Evolutionary conservation across 192 early-diverging fungal species (phyloP).

Genomic region (Lobulomyces angularis): DNA sequence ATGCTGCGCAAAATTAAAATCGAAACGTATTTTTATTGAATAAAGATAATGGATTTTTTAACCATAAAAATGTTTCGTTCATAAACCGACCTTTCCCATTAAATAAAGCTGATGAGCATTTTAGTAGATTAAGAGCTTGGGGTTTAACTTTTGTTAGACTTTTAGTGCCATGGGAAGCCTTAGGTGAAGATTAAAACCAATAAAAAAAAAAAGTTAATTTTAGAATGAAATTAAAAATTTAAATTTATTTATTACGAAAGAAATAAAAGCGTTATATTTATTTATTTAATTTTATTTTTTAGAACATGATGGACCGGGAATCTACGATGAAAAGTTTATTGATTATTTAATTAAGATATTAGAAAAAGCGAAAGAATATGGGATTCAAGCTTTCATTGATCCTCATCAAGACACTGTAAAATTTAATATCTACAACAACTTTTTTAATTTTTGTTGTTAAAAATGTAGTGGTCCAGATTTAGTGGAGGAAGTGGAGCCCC

Average conservation of each 20-base stretch:
- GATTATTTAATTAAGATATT: slow-evolving; percentile 58
- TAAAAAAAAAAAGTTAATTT: not conserved
- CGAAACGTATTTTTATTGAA: too few species aligned
- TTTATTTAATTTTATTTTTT: slow-evolving; percentile 2
- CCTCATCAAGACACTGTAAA: slow-evolving; percentile 75
- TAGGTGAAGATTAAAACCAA: slow-evolving; percentile 22
- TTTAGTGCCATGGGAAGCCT: slow-evolving; percentile 68
- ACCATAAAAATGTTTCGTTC: slow-evolving; percentile 65
- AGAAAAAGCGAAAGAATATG: slow-evolving; percentile 53
- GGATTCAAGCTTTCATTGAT: slow-evolving; percentile 73
- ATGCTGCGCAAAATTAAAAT: too few species aligned
- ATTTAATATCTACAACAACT: slow-evolving; percentile 2
- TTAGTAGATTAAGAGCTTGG: slow-evolving; percentile 57
- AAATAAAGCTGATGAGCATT: slow-evolving; percentile 63
- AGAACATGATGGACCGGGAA: slow-evolving; percentile 68
- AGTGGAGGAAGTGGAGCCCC: too few species aligned
- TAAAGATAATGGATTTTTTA: slow-evolving; percentile 57
- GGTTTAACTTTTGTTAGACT: slow-evolving; percentile 69
- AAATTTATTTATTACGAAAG: too few species aligned
- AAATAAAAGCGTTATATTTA: not conserved
- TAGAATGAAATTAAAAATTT: too few species aligned
- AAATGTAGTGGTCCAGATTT: slow-evolving; percentile 43
- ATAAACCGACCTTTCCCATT: slow-evolving; percentile 64
- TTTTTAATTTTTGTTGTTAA: not conserved
- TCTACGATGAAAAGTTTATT: slow-evolving; percentile 72